A percentile compares a stretch with the other conserved stretches of the same genome.
These are phyloP conservation scores for Chalciporus piperatus DNA, from an alignment of 768 basidiomycete species.

Conservation along the genomic window DNA sequence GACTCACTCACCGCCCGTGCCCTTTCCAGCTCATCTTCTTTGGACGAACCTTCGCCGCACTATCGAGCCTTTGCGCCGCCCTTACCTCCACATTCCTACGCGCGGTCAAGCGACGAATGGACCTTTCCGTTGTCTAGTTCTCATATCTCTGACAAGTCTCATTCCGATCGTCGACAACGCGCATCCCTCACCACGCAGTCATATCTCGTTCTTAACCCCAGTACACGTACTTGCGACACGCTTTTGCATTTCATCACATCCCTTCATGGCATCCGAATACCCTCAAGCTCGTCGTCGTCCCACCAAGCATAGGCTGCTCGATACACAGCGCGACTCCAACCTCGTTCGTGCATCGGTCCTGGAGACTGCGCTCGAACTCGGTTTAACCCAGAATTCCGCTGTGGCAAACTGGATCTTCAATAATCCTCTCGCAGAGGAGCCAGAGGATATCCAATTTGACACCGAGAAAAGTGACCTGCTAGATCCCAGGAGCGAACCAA, in stretches of 20 bases:
- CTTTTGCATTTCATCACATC: slow-evolving; percentile 14
- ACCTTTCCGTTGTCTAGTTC: slow-evolving; percentile 7
- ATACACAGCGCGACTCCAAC: slow-evolving; percentile 47
- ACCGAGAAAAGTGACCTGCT: background rate
- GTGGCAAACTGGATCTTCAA: slow-evolving; percentile 75
- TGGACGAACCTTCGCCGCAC: too few species aligned
- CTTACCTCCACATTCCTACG: slow-evolving; percentile 2
- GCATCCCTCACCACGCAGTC: slow-evolving; percentile 1
- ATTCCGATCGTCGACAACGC: slow-evolving; percentile 15
- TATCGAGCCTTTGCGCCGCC: too few species aligned
- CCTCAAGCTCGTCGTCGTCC: slow-evolving; percentile 28
- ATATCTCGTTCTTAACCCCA: slow-evolving; percentile 1
- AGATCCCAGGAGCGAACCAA: slow-evolving; percentile 8
- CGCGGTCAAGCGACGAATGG: slow-evolving; percentile 22
- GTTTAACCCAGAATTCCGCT: slow-evolving; percentile 54
- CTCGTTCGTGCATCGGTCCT: slow-evolving; percentile 69
- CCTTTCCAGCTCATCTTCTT: background rate
- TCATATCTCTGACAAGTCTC: slow-evolving; percentile 11
- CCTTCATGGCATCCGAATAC: slow-evolving; percentile 21
- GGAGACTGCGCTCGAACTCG: slow-evolving; percentile 68
- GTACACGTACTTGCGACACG: slow-evolving; percentile 8
- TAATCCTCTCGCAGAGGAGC: slow-evolving; percentile 54
- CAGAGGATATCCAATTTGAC: slow-evolving; percentile 39
- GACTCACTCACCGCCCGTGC: too few species aligned
- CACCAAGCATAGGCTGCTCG: slow-evolving; percentile 17